These are phyloP conservation scores for Solanum lycopersicoides DNA, from an alignment of 257 asterid species.

Conservation along the genomic window DNA sequence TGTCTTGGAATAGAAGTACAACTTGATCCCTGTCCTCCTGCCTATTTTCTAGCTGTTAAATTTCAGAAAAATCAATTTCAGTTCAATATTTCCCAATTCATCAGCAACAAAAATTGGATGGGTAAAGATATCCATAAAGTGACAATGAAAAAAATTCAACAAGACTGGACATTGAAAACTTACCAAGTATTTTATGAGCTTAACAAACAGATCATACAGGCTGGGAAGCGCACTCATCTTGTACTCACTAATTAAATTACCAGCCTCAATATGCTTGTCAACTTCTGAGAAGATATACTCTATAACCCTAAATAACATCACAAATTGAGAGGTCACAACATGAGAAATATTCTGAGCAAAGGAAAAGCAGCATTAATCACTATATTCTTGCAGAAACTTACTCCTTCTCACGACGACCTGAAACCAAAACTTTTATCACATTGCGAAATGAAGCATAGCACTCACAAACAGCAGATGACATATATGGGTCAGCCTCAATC, in stretches of 20 bases:
- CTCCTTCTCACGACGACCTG: conserved; percentile 67
- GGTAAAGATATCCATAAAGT: not conserved
- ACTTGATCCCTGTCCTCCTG: conserved; percentile 94
- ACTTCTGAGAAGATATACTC: conserved; percentile 75
- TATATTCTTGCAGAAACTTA: conserved; percentile 22
- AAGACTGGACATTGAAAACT: conserved; percentile 2
- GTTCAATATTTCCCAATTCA: not conserved
- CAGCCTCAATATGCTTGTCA: conserved; percentile 65
- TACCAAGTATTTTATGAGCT: conserved; percentile 93
- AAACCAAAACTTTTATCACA: conserved; percentile 61
- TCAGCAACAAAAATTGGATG: not conserved
- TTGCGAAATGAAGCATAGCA: conserved; percentile 91
- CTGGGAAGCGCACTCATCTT: conserved; percentile 76
- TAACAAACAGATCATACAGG: conserved; percentile 82
- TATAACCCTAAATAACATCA: conserved; percentile 55
- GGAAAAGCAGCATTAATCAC: not conserved
- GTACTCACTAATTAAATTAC: conserved; percentile 49
- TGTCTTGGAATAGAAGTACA: conserved; percentile 97
- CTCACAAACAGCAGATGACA: conserved; percentile 93
- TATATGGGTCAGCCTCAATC: conserved; percentile 65
- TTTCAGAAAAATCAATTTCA: conserved; percentile 4
- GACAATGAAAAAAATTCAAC: not conserved
- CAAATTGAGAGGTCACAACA: not conserved
- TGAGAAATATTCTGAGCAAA: not conserved
- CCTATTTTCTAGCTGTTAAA: conserved; percentile 73